Evolutionary conservation across 2,329 filamentous ascomycete species (phyloP), one percentile per base, ranked within the genome.

Genomic region (Aspergillus fijiensis): DNA sequence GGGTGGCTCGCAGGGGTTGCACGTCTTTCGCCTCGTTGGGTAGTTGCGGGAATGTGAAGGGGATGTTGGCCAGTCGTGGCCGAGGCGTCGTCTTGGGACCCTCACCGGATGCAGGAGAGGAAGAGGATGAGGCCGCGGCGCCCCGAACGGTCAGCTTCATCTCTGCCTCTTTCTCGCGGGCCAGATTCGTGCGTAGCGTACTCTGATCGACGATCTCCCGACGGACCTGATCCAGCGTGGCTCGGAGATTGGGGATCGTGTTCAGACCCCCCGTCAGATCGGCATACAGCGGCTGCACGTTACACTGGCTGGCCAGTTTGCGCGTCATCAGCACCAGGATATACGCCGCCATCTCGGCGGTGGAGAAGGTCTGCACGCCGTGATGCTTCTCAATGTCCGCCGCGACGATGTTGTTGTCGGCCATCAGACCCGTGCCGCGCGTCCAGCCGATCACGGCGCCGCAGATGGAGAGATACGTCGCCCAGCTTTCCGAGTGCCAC

Each of bases 391-490:
- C 57, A 3, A 49, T 48, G 11, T 29, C 49, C n/a, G 51, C 52
- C 3, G 57, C 57, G n/a, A 59, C 39, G 16, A 59, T 14, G 4
- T 59, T 39, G 1, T 59, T 59, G 12, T n/a, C 19, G 3, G 12
- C 45, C 57, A 59, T 59, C 25, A 59, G 4, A 5, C 57, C 51
- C 1, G 57, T 59, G 5, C 51, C 53, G 14, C 57, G 21, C 2
- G 57, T 59, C 57, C 57, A 59, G 1, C 57, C 57, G 5, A 59
- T 59, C 5, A 25, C 53, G 0, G 53, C 33, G 4, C 57, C 57
- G 12, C 57, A 59, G n/a, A 59, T 50, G 10, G 57, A 45, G 2
- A 59, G 48, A 14, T 59, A 53, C 2, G 27, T 29, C 2, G 27
- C 31, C 57, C 57, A 59, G 2, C 47, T 23, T n/a, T 59, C 57